Evolutionary conservation across 2,329 filamentous ascomycete genomes (phyloP).

Genomic region (Lithohypha guttulata): DNA sequence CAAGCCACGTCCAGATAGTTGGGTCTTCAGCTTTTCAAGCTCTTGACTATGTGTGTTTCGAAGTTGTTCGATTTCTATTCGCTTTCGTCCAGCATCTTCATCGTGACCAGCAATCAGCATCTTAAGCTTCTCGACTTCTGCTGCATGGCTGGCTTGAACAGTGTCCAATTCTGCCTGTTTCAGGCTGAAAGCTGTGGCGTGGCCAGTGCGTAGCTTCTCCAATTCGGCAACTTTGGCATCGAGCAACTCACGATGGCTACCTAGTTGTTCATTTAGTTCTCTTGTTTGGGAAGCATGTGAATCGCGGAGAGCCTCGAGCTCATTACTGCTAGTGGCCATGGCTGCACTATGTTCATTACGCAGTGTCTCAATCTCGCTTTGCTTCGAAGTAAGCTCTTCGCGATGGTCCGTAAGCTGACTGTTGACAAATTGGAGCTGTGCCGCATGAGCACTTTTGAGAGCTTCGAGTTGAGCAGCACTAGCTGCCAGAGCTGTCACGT

Average conservation of each 20-base stretch:
- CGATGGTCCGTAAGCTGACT: background rate
- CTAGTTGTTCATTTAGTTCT: background rate
- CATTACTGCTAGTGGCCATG: background rate
- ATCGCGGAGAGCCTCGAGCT: slow-evolving; percentile 1
- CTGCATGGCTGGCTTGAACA: background rate
- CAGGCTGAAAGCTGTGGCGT: background rate
- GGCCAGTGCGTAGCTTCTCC: background rate
- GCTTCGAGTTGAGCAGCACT: background rate
- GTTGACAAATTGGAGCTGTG: background rate
- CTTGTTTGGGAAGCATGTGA: background rate
- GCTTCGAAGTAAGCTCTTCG: background rate
- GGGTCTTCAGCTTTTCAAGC: slow-evolving; percentile 3
- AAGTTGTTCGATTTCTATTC: background rate
- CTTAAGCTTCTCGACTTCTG: slow-evolving; percentile 3
- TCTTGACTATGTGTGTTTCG: background rate
- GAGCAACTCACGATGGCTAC: background rate
- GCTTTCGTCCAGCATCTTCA: background rate
- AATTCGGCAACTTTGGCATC: background rate
- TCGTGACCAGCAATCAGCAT: background rate
- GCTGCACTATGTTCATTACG: background rate
- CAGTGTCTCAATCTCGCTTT: background rate
- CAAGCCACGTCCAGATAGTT: background rate
- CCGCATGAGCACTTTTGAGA: background rate
- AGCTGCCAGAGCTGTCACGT: background rate
- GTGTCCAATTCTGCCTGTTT: slow-evolving; percentile 1